phyloP scores from a whole-genome alignment of 179 eudicot species.

The Silene noctiflora region DNA sequence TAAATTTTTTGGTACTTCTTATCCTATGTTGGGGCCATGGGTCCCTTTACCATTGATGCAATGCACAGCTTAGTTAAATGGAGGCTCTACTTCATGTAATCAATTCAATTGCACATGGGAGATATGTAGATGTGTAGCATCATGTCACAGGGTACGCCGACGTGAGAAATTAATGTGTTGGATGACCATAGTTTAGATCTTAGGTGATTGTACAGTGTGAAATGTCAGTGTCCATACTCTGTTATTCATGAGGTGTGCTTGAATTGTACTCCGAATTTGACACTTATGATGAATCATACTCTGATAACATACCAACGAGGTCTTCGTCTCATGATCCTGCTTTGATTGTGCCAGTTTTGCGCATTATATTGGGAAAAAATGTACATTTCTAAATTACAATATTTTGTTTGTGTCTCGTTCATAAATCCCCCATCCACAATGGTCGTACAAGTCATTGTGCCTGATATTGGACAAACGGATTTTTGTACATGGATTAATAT shows the following conservation, averaged over 20 bases:
- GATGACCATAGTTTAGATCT: neutral
- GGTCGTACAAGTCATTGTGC: no score
- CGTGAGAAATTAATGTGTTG: constrained; percentile 8
- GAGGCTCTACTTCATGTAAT: neutral
- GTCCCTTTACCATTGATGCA: neutral
- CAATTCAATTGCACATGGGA: constrained; percentile 18
- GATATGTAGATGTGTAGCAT: constrained; percentile 2
- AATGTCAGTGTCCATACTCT: neutral
- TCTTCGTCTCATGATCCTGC: neutral
- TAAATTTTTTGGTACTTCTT: no score
- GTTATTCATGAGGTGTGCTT: neutral
- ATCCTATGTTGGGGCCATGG: neutral
- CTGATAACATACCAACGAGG: neutral
- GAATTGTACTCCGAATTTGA: neutral
- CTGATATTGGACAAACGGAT: neutral
- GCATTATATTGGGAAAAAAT: neutral
- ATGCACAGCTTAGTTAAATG: neutral
- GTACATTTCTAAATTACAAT: no score
- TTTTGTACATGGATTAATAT: neutral
- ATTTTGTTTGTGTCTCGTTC: no score
- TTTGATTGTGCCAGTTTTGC: neutral
- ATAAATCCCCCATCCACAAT: no score
- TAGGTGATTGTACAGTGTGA: neutral
- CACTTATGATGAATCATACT: neutral
- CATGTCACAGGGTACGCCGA: neutral